Conservation (phyloP, 2,329 filamentous ascomycete species). For the Penicillium sp. region DNA sequence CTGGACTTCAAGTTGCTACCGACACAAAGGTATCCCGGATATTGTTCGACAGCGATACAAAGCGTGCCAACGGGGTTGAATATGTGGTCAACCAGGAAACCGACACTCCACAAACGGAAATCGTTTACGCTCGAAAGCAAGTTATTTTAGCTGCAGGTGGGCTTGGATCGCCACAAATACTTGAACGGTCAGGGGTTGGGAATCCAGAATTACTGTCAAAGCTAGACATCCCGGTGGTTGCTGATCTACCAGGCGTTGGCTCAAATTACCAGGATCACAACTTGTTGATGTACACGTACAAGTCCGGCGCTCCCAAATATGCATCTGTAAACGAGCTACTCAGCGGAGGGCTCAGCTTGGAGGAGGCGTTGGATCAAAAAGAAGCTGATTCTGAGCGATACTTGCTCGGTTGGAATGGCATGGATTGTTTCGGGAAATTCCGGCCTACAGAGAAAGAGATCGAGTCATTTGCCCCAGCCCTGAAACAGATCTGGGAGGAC, state of each 20-base stretch:
- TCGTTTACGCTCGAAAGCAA: not conserved
- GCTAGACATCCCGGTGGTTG: constrained; percentile 38
- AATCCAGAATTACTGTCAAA: constrained; percentile 32
- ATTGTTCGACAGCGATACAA: constrained; percentile 48
- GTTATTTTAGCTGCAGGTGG: not conserved
- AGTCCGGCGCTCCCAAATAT: constrained; percentile 39
- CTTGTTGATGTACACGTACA: constrained; percentile 52
- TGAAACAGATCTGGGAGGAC: constrained; percentile 52
- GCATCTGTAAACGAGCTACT: constrained; percentile 54
- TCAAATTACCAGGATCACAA: constrained; percentile 4
- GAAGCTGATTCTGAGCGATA: constrained; percentile 32
- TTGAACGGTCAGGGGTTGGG: constrained; percentile 50
- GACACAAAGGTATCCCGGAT: constrained; percentile 56
- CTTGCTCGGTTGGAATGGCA: constrained; percentile 55
- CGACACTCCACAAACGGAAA: constrained; percentile 27
- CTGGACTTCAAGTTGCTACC: constrained; percentile 52
- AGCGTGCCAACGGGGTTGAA: constrained; percentile 55
- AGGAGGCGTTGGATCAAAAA: constrained; percentile 44
- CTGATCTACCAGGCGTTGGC: constrained; percentile 48
- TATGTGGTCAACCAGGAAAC: constrained; percentile 28
- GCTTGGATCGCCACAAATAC: constrained; percentile 39
- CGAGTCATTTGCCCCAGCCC: constrained; percentile 49
- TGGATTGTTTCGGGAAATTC: constrained; percentile 55
- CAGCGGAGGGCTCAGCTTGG: constrained; percentile 45
- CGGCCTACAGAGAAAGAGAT: constrained; percentile 54